Evolutionary conservation across 1,139 yeast species (phyloP).

Genomic region (Blastobotrys aristatus): DNA sequence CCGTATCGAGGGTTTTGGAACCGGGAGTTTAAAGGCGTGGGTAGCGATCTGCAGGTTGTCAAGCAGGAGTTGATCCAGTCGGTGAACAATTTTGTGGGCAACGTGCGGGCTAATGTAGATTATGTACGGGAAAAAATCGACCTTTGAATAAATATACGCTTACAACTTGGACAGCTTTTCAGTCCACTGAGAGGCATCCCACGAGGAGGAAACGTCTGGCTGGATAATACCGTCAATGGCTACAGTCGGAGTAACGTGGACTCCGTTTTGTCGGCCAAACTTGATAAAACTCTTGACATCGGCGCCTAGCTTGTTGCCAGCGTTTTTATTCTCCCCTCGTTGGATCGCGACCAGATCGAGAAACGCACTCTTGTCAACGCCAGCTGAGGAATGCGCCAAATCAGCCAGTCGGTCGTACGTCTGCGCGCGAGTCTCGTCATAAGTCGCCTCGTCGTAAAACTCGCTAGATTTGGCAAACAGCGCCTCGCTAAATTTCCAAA

Average conservation of each 20-base stretch:
- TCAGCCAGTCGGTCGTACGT: slow-evolving; percentile 52
- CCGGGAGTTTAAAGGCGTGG: not conserved
- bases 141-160: not conserved
- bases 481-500: slow-evolving; percentile 58
- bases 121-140: not conserved
- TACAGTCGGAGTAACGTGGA: slow-evolving; percentile 84
- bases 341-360: slow-evolving; percentile 29
- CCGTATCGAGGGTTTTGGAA: not conserved
- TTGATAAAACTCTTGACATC: slow-evolving; percentile 73
- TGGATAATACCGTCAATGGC: slow-evolving; percentile 60
- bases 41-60: not conserved
- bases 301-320: slow-evolving; percentile 53
- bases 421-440: slow-evolving; percentile 50
- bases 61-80: not conserved
- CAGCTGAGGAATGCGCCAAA: slow-evolving; percentile 42
- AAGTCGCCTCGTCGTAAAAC: slow-evolving; percentile 61
- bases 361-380: slow-evolving; percentile 30
- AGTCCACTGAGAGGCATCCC: slow-evolving; percentile 29
- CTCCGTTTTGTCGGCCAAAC: slow-evolving; percentile 69
- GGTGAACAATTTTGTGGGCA: not conserved
- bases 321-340: slow-evolving; percentile 41
- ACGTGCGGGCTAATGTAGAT: not conserved
- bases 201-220: slow-evolving; percentile 40
- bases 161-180: slow-evolving; percentile 22
- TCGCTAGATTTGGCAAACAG: slow-evolving; percentile 42